Percentiles rank a stretch among this genome's conserved stretches.
phyloP scores from a whole-genome alignment of 2,329 filamentous ascomycete species.

The Hypomyces rosellus region DNA sequence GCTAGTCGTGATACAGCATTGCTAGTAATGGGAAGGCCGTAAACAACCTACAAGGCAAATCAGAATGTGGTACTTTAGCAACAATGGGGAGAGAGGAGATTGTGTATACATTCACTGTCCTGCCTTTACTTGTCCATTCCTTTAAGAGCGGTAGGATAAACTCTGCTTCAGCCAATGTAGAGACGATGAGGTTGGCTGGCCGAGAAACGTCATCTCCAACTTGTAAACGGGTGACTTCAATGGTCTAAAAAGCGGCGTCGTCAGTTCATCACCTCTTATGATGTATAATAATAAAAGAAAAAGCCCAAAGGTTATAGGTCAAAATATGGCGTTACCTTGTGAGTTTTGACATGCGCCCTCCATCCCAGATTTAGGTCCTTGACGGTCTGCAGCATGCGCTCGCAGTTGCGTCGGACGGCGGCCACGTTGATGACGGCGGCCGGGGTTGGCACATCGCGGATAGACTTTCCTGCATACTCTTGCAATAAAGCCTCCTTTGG shows the following conservation, averaged over 20 bases:
- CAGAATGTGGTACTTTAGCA: neutral
- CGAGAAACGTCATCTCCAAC: conserved; percentile 48
- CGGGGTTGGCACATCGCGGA: conserved; percentile 58
- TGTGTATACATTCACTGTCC: conserved; percentile 50
- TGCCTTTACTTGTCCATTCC: conserved; percentile 48
- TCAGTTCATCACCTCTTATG: neutral
- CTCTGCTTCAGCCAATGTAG: conserved; percentile 70
- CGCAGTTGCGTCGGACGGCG: conserved; percentile 61
- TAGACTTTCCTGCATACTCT: conserved; percentile 46
- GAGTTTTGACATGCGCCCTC: conserved; percentile 75
- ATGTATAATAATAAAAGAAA: too few species aligned
- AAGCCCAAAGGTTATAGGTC: too few species aligned
- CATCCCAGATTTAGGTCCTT: conserved; percentile 56
- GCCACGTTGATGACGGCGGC: conserved; percentile 62
- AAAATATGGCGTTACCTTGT: conserved; percentile 52
- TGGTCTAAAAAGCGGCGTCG: conserved; percentile 42
- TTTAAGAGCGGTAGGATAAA: conserved; percentile 54
- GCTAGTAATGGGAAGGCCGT: conserved; percentile 62
- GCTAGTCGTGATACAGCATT: conserved; percentile 56
- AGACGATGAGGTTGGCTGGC: conserved; percentile 59
- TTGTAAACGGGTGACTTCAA: conserved; percentile 61
- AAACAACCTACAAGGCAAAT: conserved; percentile 48
- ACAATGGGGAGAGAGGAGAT: neutral
- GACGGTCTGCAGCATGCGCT: conserved; percentile 61
- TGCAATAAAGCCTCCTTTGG: conserved; percentile 18